A percentile compares a stretch with the other conserved stretches of the same genome.
These are phyloP conservation scores for Boeremia exigua DNA, from an alignment of 2,329 filamentous ascomycete species.

Conservation along the genomic window DNA sequence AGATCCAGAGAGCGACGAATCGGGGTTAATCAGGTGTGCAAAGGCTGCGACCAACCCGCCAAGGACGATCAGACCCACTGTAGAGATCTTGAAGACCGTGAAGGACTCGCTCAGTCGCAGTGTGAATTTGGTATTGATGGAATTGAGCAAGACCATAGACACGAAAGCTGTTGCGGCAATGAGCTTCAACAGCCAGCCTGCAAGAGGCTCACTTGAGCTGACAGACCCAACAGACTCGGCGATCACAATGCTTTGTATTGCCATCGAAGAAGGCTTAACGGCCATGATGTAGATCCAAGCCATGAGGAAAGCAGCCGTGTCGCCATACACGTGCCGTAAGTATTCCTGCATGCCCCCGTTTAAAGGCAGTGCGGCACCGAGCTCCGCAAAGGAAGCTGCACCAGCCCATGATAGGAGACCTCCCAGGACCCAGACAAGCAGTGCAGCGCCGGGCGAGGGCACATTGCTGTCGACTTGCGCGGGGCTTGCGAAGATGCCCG, in stretches of 20 bases:
- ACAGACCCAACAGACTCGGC: constrained; percentile 57
- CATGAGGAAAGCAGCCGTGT: constrained; percentile 66
- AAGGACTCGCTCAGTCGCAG: constrained; percentile 52
- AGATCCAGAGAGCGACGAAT: constrained; percentile 37
- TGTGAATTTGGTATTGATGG: constrained; percentile 51
- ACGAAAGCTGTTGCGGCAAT: constrained; percentile 46
- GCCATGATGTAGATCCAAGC: constrained; percentile 71
- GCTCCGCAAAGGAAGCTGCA: constrained; percentile 66
- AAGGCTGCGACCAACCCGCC: constrained; percentile 39
- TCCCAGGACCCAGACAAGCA: constrained; percentile 67
- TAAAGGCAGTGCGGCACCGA: constrained; percentile 67
- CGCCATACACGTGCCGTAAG: constrained; percentile 66
- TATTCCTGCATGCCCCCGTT: constrained; percentile 71
- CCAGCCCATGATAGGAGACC: constrained; percentile 70
- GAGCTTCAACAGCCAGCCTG: constrained; percentile 43
- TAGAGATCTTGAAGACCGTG: constrained; percentile 48
- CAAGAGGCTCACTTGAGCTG: constrained; percentile 43
- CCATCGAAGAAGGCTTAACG: constrained; percentile 69
- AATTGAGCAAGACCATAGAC: constrained; percentile 52
- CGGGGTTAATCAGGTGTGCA: constrained; percentile 36
- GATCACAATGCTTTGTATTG: constrained; percentile 69
- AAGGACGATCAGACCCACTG: constrained; percentile 41
- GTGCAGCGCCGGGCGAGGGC: constrained; percentile 64
- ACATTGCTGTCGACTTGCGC: constrained; percentile 69
- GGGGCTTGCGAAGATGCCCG: constrained; percentile 69